Evolutionary conservation across 345 rosid genomes (phyloP).

Genomic region (Syzygium grande): DNA sequence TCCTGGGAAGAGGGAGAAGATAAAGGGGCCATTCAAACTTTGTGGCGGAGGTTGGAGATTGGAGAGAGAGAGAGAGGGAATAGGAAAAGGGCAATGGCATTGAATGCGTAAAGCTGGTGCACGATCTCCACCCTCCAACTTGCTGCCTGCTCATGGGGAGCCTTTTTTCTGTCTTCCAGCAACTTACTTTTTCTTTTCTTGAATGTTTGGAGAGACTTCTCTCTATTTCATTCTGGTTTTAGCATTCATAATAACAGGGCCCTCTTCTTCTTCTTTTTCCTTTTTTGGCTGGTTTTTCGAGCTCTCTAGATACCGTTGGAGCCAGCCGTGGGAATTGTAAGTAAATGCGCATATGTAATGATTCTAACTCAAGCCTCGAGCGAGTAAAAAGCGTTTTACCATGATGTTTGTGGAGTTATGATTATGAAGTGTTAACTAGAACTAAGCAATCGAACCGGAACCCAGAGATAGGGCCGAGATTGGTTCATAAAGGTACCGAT

Average conservation of each 20-base stretch:
- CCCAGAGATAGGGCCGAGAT: rapidly evolving
- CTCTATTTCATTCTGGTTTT: background rate
- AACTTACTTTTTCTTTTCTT: background rate
- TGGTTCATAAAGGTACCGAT: background rate
- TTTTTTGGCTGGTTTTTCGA: too few relatives aligned
- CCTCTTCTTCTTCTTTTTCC: too few relatives aligned
- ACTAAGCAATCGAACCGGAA: rapidly evolving
- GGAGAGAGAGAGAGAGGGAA: background rate
- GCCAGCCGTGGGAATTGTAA: too few relatives aligned
- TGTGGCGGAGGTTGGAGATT: background rate
- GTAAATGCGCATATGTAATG: background rate
- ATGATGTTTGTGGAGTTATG: background rate
- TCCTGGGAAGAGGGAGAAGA: background rate
- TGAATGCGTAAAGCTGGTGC: background rate
- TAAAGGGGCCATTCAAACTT: background rate
- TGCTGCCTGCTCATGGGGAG: background rate
- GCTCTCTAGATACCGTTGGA: too few relatives aligned
- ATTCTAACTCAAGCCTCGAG: rapidly evolving
- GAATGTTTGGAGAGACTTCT: background rate
- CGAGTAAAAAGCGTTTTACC: background rate
- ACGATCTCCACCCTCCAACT: background rate
- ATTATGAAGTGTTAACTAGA: background rate
- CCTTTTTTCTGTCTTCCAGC: background rate
- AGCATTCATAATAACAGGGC: background rate
- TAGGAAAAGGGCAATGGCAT: rapidly evolving